Evolutionary conservation across 352 stramenopile genomes (phyloP), one percentile per base, ranked within the genome.

Genomic region (Phytophthora parvispora): DNA sequence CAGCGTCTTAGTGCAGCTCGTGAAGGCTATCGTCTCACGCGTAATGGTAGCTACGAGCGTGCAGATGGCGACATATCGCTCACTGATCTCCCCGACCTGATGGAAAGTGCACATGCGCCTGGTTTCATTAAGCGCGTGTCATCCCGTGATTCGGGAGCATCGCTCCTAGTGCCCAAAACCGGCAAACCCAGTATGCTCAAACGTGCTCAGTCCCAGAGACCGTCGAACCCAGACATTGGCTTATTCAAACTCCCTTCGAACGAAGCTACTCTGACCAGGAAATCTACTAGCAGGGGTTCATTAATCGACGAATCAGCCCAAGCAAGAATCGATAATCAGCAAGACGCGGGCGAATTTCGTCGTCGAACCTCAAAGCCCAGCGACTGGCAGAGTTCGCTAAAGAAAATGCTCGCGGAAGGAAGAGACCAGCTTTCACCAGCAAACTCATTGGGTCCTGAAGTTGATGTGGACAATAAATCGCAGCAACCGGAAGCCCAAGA

Each of bases 371-470:
- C 52, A 48, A 79, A 64, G 27, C 52, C n/a, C 31, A 63, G n/a
- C 7, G 67, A 83, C 18, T 93, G 84, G 83, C 86, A 92, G 28
- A 65, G 55, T 8, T 89, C 80, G 0, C 63, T 93, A 2, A 92
- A 89, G 61, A 79, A 85, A 48, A 72, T 89, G 28, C 72, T 92
- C 0, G 82, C 78, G 1, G 73, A 81, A 45, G 82, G 82, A 0
- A 75, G 82, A 34, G 56, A 73, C 7, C 60, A 71, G 51, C 4
- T 28, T 1, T 64, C 68, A 1, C 13, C 38, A 22, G 16, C 59
- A 6, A 29, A 25, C 8, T 54, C 60, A n/a, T 4, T 54, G 1
- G 29, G 43, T 1, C 50, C 59, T 15, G 65, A 70, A 58, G 42
- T 57, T 7, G 64, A 69, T 5, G 25, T 15, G 6, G 32, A 59